Evolutionary conservation across 2,329 filamentous ascomycete species (phyloP), one percentile per base, ranked within the genome.

Genomic region (Alternaria metachromatica): DNA sequence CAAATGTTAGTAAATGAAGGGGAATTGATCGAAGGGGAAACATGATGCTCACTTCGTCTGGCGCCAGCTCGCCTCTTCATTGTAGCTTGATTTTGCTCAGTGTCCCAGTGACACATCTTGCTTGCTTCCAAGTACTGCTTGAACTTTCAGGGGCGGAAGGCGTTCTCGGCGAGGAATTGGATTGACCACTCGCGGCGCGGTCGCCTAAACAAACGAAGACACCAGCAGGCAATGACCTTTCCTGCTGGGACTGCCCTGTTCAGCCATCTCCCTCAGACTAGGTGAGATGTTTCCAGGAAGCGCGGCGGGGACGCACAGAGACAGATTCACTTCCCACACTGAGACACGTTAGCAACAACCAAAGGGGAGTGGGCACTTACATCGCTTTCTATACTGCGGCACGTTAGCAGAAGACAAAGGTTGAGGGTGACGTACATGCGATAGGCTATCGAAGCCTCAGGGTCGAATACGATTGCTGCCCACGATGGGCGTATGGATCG

Each of bases 301-400:
- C 59, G 55, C 48, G 62, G 51, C 65, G 65, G 21, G 65, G 59
- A 67, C 59, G 48, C 33, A 55, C 21, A 61, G 62, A 67, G 61
- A 33, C 61, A 63, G 61, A 41, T 60, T 60, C 25, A 48, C 56
- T 60, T 53, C 61, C 61, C 61, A 49, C 49, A 30, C 45, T 51
- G 37, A 23, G 50, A 26, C 13, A 15, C 13, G 28, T 25, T 54
- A 46, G 48, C 48, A 12, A 33, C 18, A 51, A 30, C 21, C 21
- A 33, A 33, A 33, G 48, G 23, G 25, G 37, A 7, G n/a, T 8
- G 11, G 7, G 33, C 2, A 37, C 57, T 59, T 37, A 59, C 37
- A 18, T 43, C 37, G 10, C 13, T n/a, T 18, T 26, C 7, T 4
- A 15, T 5, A 37, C 33, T 37, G 33, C 0, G 4, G 10, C 15